Evolutionary conservation across 148 eudicot species (phyloP), one percentile per base, ranked within the genome.

Genomic region (Rhododendron ovatum): DNA sequence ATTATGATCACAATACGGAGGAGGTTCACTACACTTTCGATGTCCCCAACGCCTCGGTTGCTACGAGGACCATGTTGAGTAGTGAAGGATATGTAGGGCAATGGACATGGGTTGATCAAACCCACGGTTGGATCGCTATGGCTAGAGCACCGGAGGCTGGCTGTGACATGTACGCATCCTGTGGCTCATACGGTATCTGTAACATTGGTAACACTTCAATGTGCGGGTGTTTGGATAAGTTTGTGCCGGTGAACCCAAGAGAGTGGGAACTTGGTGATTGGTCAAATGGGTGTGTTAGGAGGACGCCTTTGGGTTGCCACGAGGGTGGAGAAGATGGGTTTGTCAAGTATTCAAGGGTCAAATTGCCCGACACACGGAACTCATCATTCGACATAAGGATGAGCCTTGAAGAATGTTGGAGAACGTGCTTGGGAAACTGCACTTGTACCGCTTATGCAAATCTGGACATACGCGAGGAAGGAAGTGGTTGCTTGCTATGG

Each of bases 401-500:
- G 92, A 89, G 37, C 15, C 86, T 90, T 4, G 82, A 81, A 13
- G 91, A 89, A 39, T 92, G 93, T 39, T 20, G 48, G 81, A 59
- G 7, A 37, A 79, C 20, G 37, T 92, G 93, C 88, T 83, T 88
- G 79, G 77, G 47, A 47, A 92, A 88, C 67, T 92, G 92, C 80
- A 81, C 87, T 37, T 92, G 92, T 83, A 80, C 55, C 7, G 94
- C 91, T 1, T 92, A 89, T 77, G 81, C 90, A 33, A 87, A 87
- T 88, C 33, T 88, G 22, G 63, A 87, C 45, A 61, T 88, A 7
- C 87, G 83, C 1, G 73, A 14, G 0, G 90, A 88, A 33, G 91
- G 88, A 67, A 91, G 82, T 84, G 91, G 92, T 3, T 92, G 92
- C 82, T 82, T 92, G 86, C 80, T 91, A 28, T 90, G 94, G 94